Evolutionary conservation across 2,329 filamentous ascomycete genomes (phyloP).

Genomic region (Monilinia fructigena): DNA sequence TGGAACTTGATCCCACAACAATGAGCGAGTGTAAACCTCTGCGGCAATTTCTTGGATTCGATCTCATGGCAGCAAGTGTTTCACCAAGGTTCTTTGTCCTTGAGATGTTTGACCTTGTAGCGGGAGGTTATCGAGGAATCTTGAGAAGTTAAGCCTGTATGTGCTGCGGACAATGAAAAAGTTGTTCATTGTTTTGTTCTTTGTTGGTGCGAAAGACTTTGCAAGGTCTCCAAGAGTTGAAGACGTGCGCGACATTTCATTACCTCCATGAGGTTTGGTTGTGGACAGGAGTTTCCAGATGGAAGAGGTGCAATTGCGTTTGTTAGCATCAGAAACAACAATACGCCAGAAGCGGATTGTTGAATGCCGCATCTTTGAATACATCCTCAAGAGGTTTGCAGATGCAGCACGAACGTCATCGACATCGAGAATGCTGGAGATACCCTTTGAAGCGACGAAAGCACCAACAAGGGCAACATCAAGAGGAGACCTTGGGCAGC

Average conservation of each 20-base stretch:
- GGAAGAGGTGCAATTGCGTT: constrained; percentile 50
- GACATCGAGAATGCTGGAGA: constrained; percentile 73
- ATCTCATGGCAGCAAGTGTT: constrained; percentile 75
- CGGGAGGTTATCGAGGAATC: constrained; percentile 60
- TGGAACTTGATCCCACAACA: constrained; percentile 93
- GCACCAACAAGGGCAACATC: constrained; percentile 94
- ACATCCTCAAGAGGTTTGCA: constrained; percentile 75
- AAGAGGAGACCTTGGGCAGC: constrained; percentile 80
- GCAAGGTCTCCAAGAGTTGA: constrained; percentile 66
- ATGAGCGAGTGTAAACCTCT: constrained; percentile 87
- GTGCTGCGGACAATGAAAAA: constrained; percentile 83
- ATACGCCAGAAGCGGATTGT: constrained; percentile 45
- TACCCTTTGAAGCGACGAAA: constrained; percentile 86
- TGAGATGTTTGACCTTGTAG: constrained; percentile 55
- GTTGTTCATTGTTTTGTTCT: constrained; percentile 82
- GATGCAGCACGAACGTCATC: constrained; percentile 76
- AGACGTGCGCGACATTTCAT: constrained; percentile 51
- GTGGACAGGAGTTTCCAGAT: constrained; percentile 50
- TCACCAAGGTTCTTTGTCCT: constrained; percentile 73
- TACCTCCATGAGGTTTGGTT: constrained; percentile 43
- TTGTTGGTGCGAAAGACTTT: constrained; percentile 71
- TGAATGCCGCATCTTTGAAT: constrained; percentile 74
- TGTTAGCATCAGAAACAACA: constrained; percentile 22
- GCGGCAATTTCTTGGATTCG: constrained; percentile 69
- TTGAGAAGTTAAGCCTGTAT: constrained; percentile 78